Evolutionary conservation across 2,329 filamentous ascomycete genomes (phyloP), one percentile per base, ranked within the genome.

Genomic region (Alternaria triticimaculans): DNA sequence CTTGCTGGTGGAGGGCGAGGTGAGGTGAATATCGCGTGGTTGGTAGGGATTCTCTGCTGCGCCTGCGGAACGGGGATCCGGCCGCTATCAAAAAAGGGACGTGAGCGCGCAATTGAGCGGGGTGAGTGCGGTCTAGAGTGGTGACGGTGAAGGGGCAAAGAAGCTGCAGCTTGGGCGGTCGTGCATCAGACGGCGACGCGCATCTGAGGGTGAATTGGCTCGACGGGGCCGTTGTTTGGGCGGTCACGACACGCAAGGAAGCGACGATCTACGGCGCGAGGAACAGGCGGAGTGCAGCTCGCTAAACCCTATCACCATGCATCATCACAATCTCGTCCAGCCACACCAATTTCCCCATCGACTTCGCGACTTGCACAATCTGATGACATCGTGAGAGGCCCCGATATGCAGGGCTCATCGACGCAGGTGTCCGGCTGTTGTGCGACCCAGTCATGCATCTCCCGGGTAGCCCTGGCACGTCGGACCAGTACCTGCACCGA

Each of bases 11-110:
- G 37, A 41, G 37, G 56, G 37, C 41, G 53, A 37, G 55, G 58
- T 61, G 62, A 61, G 54, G 28, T 63, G 66, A 66, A 60, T 61
- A 41, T 56, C 54, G 55, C 51, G 54, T 65, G 49, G 68, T 69
- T 69, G 69, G 62, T 62, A 63, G 66, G 70, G 61, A 65, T 67
- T 62, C 46, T 60, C 26, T 62, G 68, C 43, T 58, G 56, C 55
- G 51, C 37, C 58, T 56, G 30, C 61, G 61, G 58, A 44, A 61
- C 48, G 44, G 61, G 37, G 51, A 28, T 43, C 56, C 60, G 56
- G 61, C 37, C 60, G 61, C 64, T 64, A 51, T 45, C 23, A 23
- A 55, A 51, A 23, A 23, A 53, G 8, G 28, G 54, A 51, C 48
- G 48, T 54, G 55, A 15, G 55, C 5, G 60, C 28, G 62, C 62